These are phyloP conservation scores for Lagerstroemia speciosa DNA, from an alignment of 345 rosid species.

Conservation along the genomic window DNA sequence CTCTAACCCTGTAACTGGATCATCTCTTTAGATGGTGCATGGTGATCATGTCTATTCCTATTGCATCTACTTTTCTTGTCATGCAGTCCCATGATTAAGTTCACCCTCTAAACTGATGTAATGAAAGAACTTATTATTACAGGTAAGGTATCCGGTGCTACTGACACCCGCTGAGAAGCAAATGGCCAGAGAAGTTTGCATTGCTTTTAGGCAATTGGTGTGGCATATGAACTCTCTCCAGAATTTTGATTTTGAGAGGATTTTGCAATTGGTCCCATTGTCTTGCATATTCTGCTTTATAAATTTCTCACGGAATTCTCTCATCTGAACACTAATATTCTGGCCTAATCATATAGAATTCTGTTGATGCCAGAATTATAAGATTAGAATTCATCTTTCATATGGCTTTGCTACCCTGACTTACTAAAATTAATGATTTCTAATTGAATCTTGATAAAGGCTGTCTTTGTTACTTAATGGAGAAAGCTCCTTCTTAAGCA, in stretches of 20 bases:
- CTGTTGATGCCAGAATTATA: neutral
- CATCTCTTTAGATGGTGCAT: neutral
- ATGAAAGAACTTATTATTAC: conserved; percentile 10
- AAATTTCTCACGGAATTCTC: neutral
- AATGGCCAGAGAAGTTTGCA: conserved; percentile 97
- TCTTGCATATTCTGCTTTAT: neutral
- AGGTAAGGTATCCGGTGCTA: conserved; percentile 87
- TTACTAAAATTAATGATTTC: neutral
- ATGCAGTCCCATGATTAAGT: neutral
- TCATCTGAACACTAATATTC: neutral
- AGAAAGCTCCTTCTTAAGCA: too few species aligned
- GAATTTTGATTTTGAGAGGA: neutral
- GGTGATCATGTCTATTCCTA: neutral
- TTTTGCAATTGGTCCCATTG: neutral
- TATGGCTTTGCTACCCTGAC: neutral
- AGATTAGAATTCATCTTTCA: neutral
- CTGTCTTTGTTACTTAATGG: neutral
- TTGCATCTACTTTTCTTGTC: neutral
- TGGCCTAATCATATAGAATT: neutral
- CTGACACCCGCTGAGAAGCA: conserved; percentile 95
- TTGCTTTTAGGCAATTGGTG: conserved; percentile 96
- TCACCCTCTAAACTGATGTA: neutral
- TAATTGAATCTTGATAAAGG: neutral
- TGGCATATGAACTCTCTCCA: conserved; percentile 16
- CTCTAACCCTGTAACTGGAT: neutral